Evolutionary conservation across 2,329 filamentous ascomycete genomes (phyloP).

Genomic region (Didymellaceae sp.): DNA sequence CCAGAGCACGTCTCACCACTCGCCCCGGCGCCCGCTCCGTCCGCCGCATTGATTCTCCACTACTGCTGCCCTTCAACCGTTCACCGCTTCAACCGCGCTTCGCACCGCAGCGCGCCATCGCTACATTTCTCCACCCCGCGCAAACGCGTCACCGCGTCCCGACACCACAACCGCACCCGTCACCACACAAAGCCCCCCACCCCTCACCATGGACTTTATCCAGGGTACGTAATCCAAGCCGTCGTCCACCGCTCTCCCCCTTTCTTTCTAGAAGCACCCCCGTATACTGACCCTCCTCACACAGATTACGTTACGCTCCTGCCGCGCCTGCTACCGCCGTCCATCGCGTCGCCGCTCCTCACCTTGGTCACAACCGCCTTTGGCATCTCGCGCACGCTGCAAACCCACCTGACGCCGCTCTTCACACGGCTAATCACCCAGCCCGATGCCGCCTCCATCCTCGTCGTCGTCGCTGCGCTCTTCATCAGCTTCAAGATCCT

Average conservation of each 20-base stretch:
- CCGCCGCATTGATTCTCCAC: conserved; percentile 9
- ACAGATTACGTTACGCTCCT: conserved; percentile 44
- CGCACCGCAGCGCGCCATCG: conserved; percentile 11
- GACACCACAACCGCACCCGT: conserved; percentile 13
- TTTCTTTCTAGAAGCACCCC: background rate
- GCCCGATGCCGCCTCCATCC: conserved; percentile 59
- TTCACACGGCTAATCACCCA: conserved; percentile 36
- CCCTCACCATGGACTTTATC: conserved; percentile 39
- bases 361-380: conserved; percentile 36
- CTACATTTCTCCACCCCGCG: conserved; percentile 5
- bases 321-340: conserved; percentile 41
- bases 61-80: conserved; percentile 2
- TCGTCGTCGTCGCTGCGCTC: conserved; percentile 65
- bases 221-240: conserved; percentile 30
- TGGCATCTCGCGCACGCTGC: conserved; percentile 36
- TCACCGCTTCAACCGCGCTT: conserved; percentile 18
- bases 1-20: conserved; percentile 12
- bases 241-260: conserved; percentile 1
- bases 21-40: conserved; percentile 4
- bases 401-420: conserved; percentile 40
- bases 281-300: conserved; percentile 18
- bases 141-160: conserved; percentile 25
- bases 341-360: conserved; percentile 40
- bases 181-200: conserved; percentile 15
- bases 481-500: conserved; percentile 70